Conservation (phyloP, 2,329 filamentous ascomycete species). For the Aureobasidium mangrovei region DNA sequence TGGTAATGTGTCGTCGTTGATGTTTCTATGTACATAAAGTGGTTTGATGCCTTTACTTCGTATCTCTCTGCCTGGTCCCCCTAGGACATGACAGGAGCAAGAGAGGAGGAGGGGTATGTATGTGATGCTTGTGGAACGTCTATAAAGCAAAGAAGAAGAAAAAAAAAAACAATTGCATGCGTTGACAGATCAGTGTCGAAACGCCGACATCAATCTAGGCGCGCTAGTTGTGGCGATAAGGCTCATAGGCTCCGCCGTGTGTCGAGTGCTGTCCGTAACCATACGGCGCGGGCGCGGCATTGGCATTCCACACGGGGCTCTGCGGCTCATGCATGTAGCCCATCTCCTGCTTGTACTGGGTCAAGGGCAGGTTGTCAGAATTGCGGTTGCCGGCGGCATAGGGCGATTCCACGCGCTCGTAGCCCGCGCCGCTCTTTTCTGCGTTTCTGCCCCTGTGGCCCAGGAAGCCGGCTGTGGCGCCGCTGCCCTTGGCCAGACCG, state of each 20-base stretch:
- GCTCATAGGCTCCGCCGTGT: background rate
- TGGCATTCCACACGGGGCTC: conserved; percentile 5
- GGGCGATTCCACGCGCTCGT: background rate
- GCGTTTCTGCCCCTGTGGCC: background rate
- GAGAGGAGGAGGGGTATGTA: no score
- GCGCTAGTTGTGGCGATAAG: background rate
- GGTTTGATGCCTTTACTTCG: no score
- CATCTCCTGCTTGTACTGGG: conserved; percentile 9
- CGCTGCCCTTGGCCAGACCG: conserved; percentile 23
- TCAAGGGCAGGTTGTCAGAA: background rate
- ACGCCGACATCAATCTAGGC: no score
- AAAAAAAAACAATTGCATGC: no score
- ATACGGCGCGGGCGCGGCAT: background rate
- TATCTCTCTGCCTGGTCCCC: no score
- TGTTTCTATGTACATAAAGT: no score
- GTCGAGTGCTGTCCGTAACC: background rate
- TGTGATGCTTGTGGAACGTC: no score
- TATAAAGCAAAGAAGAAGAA: no score
- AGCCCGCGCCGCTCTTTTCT: background rate
- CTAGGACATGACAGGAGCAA: no score
- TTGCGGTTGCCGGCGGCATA: background rate
- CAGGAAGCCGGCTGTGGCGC: conserved; percentile 22
- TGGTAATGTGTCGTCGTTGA: no score
- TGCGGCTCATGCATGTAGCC: conserved; percentile 4
- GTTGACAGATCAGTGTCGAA: no score